phyloP scores from a whole-genome alignment of 192 early-diverging fungal genomes.

The Backusella psychrophila region DNA sequence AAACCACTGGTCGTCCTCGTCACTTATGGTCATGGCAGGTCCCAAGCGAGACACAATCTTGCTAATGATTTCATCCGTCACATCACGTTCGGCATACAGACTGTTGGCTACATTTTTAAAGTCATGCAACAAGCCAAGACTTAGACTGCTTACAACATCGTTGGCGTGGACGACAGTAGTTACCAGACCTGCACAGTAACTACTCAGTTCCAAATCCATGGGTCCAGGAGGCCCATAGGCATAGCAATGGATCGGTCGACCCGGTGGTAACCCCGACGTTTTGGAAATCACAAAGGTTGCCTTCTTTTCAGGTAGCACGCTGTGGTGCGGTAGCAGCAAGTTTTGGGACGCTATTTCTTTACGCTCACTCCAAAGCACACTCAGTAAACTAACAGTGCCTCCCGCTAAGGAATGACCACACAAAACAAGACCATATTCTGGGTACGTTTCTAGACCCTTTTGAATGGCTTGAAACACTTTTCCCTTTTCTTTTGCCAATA shows the following conservation, averaged over 20 bases:
- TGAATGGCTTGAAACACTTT: constrained; percentile 69
- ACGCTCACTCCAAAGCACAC: constrained; percentile 72
- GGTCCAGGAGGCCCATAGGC: constrained; percentile 82
- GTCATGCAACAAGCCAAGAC: constrained; percentile 73
- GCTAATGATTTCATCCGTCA: constrained; percentile 65
- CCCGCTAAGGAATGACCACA: constrained; percentile 90
- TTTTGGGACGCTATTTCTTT: background rate
- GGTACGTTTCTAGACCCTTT: constrained; percentile 66
- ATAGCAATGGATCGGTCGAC: constrained; percentile 80
- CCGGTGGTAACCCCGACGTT: constrained; percentile 61
- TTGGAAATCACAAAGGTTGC: constrained; percentile 61
- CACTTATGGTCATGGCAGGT: constrained; percentile 18
- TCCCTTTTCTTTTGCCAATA: constrained; percentile 63
- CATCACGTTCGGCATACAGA: constrained; percentile 54
- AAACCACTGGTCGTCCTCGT: constrained; percentile 73
- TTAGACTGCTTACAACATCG: constrained; percentile 77
- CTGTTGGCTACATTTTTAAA: constrained; percentile 70
- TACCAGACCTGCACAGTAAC: constrained; percentile 65
- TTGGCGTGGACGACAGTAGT: constrained; percentile 78
- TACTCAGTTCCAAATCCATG: constrained; percentile 65
- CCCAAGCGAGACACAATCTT: constrained; percentile 48
- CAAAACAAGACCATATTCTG: constrained; percentile 79
- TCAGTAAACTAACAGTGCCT: constrained; percentile 77
- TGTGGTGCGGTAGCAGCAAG: constrained; percentile 32
- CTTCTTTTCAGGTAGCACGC: constrained; percentile 33